A percentile compares a stretch with the other conserved stretches of the same genome.
Evolutionary conservation across 176 grass and related monocot genomes (phyloP).

Genomic region (sorghum (Sorghum bicolor)): Sorghum_bicolor_NCBIv3 NC_012875.2:55572501-55573000

Average conservation of each 20-base stretch:
- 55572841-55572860: constrained; percentile 33
- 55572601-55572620: too few species aligned
- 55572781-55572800: neutral
- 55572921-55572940: neutral
- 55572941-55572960: constrained; percentile 30
- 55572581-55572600: too few species aligned
- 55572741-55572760: neutral
- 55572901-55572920: constrained; percentile 17
- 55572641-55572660: neutral
- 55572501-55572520: too few species aligned
- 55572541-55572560: too few species aligned
- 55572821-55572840: constrained; percentile 36
- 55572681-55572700: neutral
- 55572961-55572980: neutral
- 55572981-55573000: constrained; percentile 52
- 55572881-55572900: neutral
- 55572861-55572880: constrained; percentile 57
- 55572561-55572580: too few species aligned
- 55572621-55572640: too few species aligned
- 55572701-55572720: neutral
- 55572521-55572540: too few species aligned
- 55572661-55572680: neutral
- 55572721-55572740: neutral
- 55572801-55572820: neutral
- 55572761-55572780: neutral